Evolutionary conservation across 768 basidiomycete genomes (phyloP), one percentile per base, ranked within the genome.

Genomic region (Pholiota conissans): DNA sequence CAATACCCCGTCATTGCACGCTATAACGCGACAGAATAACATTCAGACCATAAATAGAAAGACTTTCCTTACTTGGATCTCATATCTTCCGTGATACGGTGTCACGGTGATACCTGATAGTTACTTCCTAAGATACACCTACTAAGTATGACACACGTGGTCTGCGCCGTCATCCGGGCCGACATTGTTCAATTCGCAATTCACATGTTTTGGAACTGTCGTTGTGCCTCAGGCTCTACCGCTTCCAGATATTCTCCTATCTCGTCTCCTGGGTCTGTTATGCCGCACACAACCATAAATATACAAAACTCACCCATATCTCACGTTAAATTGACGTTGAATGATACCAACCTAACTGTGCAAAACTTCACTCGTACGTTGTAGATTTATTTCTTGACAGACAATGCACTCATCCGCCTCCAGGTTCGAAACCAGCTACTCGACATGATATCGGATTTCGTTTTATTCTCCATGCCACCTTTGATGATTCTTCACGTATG

Each of bases 401-500:
- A 29, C 28, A n/a, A 47, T 11, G 18, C 16, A 18, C 22, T 9
- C 30, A 40, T 20, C 35, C 34, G 3, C 18, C 22, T 34, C 20
- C 35, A 52, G 57, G 54, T 37, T 53, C 52, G 14, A 49, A 57
- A 51, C 37, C 57, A 40, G 39, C 49, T 26, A 53, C n/a, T 65
- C 75, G 37, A 63, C 78, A 50, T 73, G 80, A 67, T 28, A 64
- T 76, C 27, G 63, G 68, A 0, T 69, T 71, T 39, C 75, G 76
- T 29, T 78, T 87, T 60, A 79, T 93, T 50, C 67, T 93, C 18
- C 76, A 76, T 54, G 85, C 84, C 1, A 74, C 70, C 29, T 68
- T 79, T 27, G 65, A 70, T 8, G 68, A 71, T 24, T 63, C 59
- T 26, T 66, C 65, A 9, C 58, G 61, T 8, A 63, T 89, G 9